Evolutionary conservation across 345 rosid genomes (phyloP).

Genomic region (Syzygium aromaticum): DNA sequence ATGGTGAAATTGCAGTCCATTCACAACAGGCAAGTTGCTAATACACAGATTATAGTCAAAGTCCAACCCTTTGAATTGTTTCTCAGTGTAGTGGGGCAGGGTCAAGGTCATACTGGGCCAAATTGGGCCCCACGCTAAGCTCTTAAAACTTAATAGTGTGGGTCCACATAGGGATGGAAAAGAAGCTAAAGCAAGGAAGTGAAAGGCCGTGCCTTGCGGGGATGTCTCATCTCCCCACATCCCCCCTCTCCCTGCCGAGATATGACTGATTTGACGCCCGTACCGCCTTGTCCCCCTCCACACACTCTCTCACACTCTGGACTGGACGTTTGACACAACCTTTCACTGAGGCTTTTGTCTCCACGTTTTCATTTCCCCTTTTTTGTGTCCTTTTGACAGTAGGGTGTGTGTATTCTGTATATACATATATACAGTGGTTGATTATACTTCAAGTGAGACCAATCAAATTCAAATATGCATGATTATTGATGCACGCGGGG

Average conservation of each 20-base stretch:
- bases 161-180: not conserved
- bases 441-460: not conserved
- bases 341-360: slow-evolving; percentile 6
- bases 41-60: not conserved
- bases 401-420: not conserved
- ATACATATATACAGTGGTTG: not conserved
- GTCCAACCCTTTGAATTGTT: not conserved
- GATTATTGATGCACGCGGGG: not conserved
- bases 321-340: slow-evolving; percentile 9
- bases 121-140: not conserved
- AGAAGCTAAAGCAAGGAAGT: not conserved
- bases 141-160: not conserved
- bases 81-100: not conserved
- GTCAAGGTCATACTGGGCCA: not conserved
- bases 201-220: not conserved
- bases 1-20: not conserved
- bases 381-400: not conserved
- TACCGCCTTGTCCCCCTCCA: not conserved
- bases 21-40: not conserved
- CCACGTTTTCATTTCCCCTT: not conserved
- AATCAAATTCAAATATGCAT: not conserved
- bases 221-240: not conserved
- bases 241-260: not conserved
- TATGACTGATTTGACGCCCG: slow-evolving; percentile 10
- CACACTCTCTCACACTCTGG: slow-evolving; percentile 12